A percentile compares a stretch with the other conserved stretches of the same genome.
Evolutionary conservation across 345 rosid species (phyloP).

Genomic region (Eucalyptus urophylla): DNA sequence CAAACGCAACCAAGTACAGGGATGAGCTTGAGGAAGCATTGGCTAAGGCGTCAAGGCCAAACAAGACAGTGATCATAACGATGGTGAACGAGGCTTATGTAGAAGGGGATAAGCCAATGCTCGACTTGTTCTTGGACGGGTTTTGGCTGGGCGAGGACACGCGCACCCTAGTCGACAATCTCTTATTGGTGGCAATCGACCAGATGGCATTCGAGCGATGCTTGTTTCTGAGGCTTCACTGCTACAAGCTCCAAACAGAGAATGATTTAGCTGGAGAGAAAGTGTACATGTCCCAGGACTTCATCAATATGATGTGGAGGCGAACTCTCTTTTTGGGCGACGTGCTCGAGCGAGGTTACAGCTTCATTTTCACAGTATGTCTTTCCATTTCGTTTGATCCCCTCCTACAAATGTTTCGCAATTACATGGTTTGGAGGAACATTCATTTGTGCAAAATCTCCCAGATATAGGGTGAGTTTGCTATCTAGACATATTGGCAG

Average conservation of each 20-base stretch:
- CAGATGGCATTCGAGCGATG: conserved; percentile 52
- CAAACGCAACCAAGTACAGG: background rate
- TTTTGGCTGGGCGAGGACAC: conserved; percentile 66
- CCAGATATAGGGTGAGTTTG: background rate
- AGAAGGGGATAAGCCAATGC: conserved; percentile 26
- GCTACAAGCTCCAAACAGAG: conserved; percentile 43
- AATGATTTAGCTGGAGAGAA: conserved; percentile 37
- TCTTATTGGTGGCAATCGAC: conserved; percentile 46
- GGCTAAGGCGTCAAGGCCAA: background rate
- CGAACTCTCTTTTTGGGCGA: conserved; percentile 49
- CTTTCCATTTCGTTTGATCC: background rate
- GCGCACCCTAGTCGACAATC: conserved; percentile 20
- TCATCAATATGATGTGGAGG: conserved; percentile 82
- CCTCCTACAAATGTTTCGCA: background rate
- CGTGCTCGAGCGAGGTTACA: conserved; percentile 58
- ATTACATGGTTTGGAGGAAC: background rate
- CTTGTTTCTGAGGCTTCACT: conserved; percentile 47
- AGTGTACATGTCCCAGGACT: conserved; percentile 56
- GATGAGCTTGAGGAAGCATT: background rate
- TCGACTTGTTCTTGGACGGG: conserved; percentile 54
- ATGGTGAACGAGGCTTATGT: conserved; percentile 49
- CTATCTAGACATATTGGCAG: background rate
- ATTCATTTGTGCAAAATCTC: background rate
- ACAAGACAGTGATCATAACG: conserved; percentile 19
- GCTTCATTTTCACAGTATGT: conserved; percentile 54